Conservation (phyloP, 495 filamentous ascomycete genomes). For the Neurospora intermedia region DNA sequence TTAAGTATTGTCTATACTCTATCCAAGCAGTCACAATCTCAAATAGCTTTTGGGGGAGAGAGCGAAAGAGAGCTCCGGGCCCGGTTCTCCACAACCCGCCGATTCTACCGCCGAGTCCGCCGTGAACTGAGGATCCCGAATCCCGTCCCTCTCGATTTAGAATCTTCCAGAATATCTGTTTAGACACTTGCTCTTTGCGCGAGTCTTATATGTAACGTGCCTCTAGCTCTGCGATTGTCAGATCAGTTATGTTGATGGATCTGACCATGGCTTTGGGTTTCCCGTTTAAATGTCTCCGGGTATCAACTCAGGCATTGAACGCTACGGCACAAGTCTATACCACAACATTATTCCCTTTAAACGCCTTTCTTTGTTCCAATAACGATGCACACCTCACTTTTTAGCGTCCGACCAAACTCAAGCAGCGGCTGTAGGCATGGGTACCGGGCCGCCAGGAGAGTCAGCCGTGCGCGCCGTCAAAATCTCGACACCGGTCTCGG, state of each 20-base stretch:
- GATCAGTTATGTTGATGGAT: background rate
- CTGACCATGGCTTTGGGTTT: background rate
- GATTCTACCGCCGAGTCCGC: background rate
- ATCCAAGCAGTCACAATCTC: background rate
- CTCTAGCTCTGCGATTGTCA: background rate
- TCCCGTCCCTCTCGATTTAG: background rate
- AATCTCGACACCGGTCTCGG: constrained; percentile 86
- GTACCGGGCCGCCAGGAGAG: constrained; percentile 76
- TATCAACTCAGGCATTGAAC: background rate
- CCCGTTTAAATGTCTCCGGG: background rate
- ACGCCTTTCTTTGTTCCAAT: background rate
- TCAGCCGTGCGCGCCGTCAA: constrained; percentile 71
- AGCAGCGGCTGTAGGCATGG: constrained; percentile 40
- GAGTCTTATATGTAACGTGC: background rate
- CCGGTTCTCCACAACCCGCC: background rate
- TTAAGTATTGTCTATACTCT: background rate
- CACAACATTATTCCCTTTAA: background rate
- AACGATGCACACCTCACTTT: background rate
- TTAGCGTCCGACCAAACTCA: background rate
- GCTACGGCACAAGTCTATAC: background rate
- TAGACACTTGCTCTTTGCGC: background rate
- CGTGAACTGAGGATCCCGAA: background rate
- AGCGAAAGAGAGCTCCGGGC: background rate
- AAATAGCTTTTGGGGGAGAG: background rate
- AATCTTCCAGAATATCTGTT: background rate